A percentile compares a stretch with the other conserved stretches of the same genome.
phyloP scores from a whole-genome alignment of 2,329 filamentous ascomycete species.

The Cladophialophora carrionii region DNA sequence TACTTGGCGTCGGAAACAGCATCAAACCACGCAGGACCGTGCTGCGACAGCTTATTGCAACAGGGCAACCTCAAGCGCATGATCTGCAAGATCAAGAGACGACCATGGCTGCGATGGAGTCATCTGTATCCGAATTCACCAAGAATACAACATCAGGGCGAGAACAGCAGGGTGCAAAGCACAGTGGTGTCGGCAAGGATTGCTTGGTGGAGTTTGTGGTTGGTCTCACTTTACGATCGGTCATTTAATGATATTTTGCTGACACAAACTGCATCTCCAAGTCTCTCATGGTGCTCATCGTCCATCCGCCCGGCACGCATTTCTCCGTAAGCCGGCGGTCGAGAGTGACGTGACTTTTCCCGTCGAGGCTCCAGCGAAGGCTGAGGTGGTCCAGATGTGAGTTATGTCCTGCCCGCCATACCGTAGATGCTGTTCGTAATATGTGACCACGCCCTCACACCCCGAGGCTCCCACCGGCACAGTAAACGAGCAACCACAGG shows the following conservation, averaged over 20 bases:
- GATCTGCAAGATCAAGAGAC: background rate
- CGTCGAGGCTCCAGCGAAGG: background rate
- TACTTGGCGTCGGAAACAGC: background rate
- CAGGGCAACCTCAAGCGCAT: background rate
- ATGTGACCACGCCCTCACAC: background rate
- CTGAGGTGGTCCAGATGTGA: background rate
- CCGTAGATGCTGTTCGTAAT: background rate
- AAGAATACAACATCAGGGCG: background rate
- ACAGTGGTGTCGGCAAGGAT: conserved; percentile 10
- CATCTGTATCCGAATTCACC: background rate
- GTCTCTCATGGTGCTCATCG: background rate
- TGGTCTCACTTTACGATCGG: conserved; percentile 32
- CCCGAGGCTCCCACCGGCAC: background rate
- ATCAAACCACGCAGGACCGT: background rate
- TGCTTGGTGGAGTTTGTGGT: conserved; percentile 20
- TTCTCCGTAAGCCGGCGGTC: background rate
- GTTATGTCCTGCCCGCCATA: background rate
- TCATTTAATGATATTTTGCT: conserved; percentile 32
- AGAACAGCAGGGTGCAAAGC: background rate
- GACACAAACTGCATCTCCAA: conserved; percentile 23
- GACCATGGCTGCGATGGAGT: background rate
- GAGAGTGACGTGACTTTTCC: background rate
- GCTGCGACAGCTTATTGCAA: background rate
- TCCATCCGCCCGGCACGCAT: conserved; percentile 11
- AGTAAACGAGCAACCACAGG: background rate